Conservation (phyloP, 768 basidiomycete species). For the Cubamyces sp. region DNA sequence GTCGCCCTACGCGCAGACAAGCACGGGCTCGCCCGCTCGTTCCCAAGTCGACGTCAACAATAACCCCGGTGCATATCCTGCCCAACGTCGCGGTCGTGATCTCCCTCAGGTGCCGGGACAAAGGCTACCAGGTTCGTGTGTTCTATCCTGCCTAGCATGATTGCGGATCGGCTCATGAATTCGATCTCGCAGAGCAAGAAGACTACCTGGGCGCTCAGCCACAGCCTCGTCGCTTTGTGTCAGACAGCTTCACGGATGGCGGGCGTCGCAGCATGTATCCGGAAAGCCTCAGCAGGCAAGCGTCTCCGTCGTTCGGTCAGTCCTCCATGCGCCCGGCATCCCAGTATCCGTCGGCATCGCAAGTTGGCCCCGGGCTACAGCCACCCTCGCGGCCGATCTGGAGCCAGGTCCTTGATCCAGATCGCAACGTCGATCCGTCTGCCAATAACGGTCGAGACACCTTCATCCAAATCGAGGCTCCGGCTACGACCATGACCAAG, state of each 20-base stretch:
- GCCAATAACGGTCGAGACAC: slow-evolving; percentile 44
- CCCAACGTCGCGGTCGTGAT: slow-evolving; percentile 55
- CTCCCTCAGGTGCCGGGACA: slow-evolving; percentile 65
- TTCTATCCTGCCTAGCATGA: not conserved
- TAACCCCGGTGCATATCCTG: slow-evolving; percentile 17
- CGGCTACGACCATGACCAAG: slow-evolving; percentile 80
- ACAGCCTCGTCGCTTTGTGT: slow-evolving; percentile 51
- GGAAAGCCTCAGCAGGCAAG: slow-evolving; percentile 26
- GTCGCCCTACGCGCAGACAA: slow-evolving; percentile 45
- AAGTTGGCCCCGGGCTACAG: slow-evolving; percentile 39
- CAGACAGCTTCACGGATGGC: slow-evolving; percentile 58
- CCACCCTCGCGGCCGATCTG: slow-evolving; percentile 71
- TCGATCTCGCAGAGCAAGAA: slow-evolving; percentile 42
- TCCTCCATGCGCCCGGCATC: slow-evolving; percentile 52
- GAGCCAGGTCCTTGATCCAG: slow-evolving; percentile 85
- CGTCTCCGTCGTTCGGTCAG: slow-evolving; percentile 33
- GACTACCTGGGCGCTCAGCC: slow-evolving; percentile 41
- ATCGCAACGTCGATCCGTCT: slow-evolving; percentile 28
- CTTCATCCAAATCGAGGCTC: slow-evolving; percentile 76
- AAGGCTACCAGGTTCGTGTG: slow-evolving; percentile 42
- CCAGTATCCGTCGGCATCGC: slow-evolving; percentile 49
- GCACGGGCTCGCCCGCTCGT: slow-evolving; percentile 30
- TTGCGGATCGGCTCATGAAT: not conserved
- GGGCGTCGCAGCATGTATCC: slow-evolving; percentile 47
- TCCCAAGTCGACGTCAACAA: slow-evolving; percentile 23